These are phyloP conservation scores for Diaporthe australafricana DNA, from an alignment of 2,329 filamentous ascomycete species.

Conservation along the genomic window DNA sequence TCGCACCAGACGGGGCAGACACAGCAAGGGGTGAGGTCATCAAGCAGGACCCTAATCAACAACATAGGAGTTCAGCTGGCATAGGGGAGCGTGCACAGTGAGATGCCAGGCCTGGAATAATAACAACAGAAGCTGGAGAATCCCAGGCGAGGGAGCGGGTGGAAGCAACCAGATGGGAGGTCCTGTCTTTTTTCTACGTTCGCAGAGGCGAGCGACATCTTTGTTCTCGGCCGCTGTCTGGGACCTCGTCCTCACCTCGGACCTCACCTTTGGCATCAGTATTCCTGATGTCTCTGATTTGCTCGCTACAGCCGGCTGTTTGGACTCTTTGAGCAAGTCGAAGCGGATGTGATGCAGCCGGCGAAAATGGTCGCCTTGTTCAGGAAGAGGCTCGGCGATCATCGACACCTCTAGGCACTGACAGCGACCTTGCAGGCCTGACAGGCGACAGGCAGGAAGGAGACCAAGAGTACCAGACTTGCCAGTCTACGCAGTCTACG, in stretches of 20 bases:
- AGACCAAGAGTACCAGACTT: neutral
- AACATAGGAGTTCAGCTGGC: neutral
- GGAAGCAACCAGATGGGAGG: neutral
- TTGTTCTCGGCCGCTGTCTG: neutral
- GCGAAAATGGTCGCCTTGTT: neutral
- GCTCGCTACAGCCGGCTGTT: neutral
- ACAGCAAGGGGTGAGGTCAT: constrained; percentile 36
- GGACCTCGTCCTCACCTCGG: neutral
- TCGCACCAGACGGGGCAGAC: constrained; percentile 7
- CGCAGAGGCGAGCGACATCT: neutral
- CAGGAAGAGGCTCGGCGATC: neutral
- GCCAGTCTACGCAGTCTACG: too few relatives aligned
- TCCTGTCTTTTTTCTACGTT: neutral
- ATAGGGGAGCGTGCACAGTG: neutral
- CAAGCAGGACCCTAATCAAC: constrained; percentile 28
- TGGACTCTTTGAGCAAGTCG: neutral
- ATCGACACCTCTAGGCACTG: neutral
- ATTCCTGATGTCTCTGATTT: neutral
- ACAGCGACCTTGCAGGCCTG: too few relatives aligned
- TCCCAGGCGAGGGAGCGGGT: neutral
- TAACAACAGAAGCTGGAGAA: neutral
- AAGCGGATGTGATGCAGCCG: constrained; percentile 8
- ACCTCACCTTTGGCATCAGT: neutral
- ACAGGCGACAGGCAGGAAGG: neutral
- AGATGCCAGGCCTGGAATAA: neutral